Evolutionary conservation across 208 protist genomes (phyloP).

Genomic region (Leishmania tropica): DNA sequence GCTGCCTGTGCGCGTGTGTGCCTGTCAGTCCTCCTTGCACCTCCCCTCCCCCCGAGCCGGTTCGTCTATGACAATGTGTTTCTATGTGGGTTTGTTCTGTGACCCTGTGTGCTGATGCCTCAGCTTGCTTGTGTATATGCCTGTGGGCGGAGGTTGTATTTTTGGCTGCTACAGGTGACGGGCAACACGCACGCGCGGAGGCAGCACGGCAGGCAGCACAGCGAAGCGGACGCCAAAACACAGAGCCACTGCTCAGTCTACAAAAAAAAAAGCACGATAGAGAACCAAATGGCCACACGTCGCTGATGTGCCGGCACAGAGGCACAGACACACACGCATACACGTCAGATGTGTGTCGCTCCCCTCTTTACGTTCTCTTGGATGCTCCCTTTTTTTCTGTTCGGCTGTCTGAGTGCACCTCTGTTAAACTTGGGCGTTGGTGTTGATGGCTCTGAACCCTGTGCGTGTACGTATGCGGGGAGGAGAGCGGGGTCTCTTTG

Average conservation of each 20-base stretch:
- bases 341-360: neutral
- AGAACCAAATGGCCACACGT: neutral
- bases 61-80: neutral
- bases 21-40: neutral
- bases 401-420: neutral
- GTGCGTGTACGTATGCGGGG: neutral
- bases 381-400: neutral
- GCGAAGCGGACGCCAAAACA: neutral
- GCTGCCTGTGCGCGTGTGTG: neutral
- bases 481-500: neutral
- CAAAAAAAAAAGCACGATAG: neutral
- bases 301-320: neutral
- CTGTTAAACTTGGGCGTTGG: neutral
- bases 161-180: neutral
- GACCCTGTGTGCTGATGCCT: conserved; percentile 1
- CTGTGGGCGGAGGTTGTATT: neutral
- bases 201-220: neutral
- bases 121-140: neutral
- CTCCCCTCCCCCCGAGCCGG: neutral
- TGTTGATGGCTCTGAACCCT: neutral
- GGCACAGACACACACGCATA: neutral
- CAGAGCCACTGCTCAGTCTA: neutral
- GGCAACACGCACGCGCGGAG: neutral
- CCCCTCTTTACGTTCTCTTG: neutral
- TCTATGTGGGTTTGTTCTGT: neutral